Conservation (phyloP, 2,329 filamentous ascomycete genomes). For the Fusarium anthophilum region DNA sequence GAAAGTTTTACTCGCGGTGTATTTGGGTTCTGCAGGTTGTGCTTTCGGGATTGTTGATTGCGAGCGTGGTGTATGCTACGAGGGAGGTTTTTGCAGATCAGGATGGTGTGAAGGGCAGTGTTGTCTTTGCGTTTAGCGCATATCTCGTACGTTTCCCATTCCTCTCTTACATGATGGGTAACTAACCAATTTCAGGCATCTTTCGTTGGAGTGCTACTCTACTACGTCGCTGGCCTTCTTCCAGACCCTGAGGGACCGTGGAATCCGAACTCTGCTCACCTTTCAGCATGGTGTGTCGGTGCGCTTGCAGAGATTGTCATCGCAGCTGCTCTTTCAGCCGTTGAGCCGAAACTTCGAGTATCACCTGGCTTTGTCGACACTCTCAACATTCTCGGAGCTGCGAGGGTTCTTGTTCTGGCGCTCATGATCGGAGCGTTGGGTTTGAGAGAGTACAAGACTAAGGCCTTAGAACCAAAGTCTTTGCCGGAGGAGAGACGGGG, state of each 20-base stretch:
- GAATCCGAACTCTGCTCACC: slow-evolving; percentile 50
- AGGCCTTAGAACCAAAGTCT: slow-evolving; percentile 40
- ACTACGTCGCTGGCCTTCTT: slow-evolving; percentile 53
- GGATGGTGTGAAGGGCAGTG: slow-evolving; percentile 35
- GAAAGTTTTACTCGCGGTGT: slow-evolving; percentile 45
- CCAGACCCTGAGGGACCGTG: slow-evolving; percentile 57
- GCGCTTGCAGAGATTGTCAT: slow-evolving; percentile 50
- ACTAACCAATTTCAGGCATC: slow-evolving; percentile 45
- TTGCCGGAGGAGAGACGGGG: slow-evolving; percentile 50
- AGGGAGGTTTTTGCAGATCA: slow-evolving; percentile 46
- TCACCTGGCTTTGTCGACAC: slow-evolving; percentile 43
- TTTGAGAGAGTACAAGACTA: slow-evolving; percentile 46
- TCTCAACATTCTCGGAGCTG: slow-evolving; percentile 45
- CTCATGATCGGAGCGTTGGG: slow-evolving; percentile 48
- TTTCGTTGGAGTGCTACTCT: slow-evolving; percentile 53
- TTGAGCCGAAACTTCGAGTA: slow-evolving; percentile 44
- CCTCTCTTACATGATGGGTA: rapidly evolving
- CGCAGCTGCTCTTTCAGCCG: slow-evolving; percentile 46
- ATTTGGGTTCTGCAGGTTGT: slow-evolving; percentile 50
- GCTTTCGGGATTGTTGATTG: slow-evolving; percentile 46
- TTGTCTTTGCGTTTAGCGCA: slow-evolving; percentile 52
- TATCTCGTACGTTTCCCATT: slow-evolving; percentile 47
- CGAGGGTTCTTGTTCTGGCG: slow-evolving; percentile 46
- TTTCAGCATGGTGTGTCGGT: slow-evolving; percentile 50
- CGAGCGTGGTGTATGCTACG: slow-evolving; percentile 47